Conservation (phyloP, 805 yeast genomes). For the Torulaspora maleeae region DNA sequence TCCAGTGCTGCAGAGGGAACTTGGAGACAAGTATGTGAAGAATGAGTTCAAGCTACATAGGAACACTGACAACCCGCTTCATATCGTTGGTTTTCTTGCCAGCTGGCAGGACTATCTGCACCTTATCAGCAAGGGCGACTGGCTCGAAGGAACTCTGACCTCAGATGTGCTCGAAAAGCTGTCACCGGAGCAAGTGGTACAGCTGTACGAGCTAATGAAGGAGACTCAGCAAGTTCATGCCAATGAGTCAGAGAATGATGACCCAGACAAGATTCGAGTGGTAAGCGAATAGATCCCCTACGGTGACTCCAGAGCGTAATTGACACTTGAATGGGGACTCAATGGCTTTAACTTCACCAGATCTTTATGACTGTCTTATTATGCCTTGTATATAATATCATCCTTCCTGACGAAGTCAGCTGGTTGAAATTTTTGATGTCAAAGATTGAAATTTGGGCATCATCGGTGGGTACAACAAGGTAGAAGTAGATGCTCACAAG, state of each 20-base stretch:
- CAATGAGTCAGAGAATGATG: conserved; percentile 2
- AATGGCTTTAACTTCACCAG: neutral
- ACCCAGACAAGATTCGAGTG: neutral
- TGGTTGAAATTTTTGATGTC: conserved; percentile 1
- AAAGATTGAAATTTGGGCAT: neutral
- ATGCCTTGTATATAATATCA: conserved; percentile 1
- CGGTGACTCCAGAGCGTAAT: neutral
- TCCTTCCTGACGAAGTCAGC: neutral
- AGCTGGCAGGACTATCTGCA: conserved; percentile 88
- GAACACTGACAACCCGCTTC: conserved; percentile 78
- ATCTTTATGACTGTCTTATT: neutral
- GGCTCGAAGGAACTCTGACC: conserved; percentile 62
- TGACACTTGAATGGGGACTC: neutral
- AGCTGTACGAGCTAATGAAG: conserved; percentile 73
- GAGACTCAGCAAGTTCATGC: conserved; percentile 46
- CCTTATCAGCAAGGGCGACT: conserved; percentile 53
- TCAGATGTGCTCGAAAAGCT: conserved; percentile 66
- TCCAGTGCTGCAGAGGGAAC: conserved; percentile 62
- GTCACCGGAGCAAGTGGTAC: conserved; percentile 87
- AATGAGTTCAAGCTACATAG: conserved; percentile 86
- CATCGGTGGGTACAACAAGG: neutral
- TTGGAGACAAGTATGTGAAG: conserved; percentile 88
- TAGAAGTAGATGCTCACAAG: neutral
- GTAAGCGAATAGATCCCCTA: neutral
- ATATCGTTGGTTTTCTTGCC: conserved; percentile 87